Conservation (phyloP, 1,284 basidiomycete genomes). For the Lentinus polychrous region DNA sequence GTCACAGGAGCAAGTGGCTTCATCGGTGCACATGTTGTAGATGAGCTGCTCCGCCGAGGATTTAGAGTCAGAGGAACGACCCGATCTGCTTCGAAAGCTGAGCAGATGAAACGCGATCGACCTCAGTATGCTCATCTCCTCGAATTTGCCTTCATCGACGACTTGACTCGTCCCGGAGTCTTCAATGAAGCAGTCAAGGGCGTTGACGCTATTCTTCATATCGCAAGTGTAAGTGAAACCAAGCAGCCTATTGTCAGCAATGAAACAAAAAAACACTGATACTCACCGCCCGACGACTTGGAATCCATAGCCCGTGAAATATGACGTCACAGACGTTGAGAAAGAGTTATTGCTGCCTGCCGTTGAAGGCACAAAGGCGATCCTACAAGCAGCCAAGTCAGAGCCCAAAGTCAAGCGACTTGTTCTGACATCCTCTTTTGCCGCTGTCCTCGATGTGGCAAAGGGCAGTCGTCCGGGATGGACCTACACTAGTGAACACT, state of each 20-base stretch:
- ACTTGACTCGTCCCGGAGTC: constrained; percentile 20
- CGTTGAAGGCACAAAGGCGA: constrained; percentile 21
- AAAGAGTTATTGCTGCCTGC: constrained; percentile 22
- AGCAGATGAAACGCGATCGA: constrained; percentile 4
- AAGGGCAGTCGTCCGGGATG: background rate
- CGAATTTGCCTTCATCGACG: constrained; percentile 10
- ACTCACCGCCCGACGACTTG: background rate
- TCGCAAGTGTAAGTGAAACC: constrained; percentile 13
- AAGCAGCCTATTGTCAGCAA: no score
- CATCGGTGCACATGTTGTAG: constrained; percentile 18
- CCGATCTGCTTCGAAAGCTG: constrained; percentile 10
- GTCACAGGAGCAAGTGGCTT: constrained; percentile 19
- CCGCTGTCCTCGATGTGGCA: constrained; percentile 37
- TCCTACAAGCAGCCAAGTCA: constrained; percentile 20
- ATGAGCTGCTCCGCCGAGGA: constrained; percentile 16
- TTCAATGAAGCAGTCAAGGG: constrained; percentile 44
- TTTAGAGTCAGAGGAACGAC: constrained; percentile 15
- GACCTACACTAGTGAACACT: constrained; percentile 11
- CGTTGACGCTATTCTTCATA: constrained; percentile 23
- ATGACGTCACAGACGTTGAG: constrained; percentile 6
- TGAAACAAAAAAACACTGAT: no score
- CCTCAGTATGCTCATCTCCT: constrained; percentile 7
- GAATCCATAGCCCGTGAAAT: constrained; percentile 8
- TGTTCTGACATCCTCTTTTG: constrained; percentile 58
- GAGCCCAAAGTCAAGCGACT: constrained; percentile 44